These are phyloP conservation scores for Epichloe glyceriae DNA, from an alignment of 2,329 filamentous ascomycete genomes.

Conservation along the genomic window DNA sequence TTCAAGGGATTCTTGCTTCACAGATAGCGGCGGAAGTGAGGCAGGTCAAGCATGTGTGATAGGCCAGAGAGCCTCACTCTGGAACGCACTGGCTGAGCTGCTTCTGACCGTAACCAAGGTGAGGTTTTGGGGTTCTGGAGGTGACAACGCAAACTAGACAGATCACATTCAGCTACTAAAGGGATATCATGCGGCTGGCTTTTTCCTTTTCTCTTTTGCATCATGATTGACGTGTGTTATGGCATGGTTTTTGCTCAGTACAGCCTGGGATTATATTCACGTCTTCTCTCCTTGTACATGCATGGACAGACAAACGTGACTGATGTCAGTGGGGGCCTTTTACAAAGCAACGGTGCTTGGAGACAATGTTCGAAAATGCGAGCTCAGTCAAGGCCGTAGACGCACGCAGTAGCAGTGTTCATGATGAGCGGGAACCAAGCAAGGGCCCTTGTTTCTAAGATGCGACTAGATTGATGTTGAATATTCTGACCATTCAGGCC, in stretches of 20 bases:
- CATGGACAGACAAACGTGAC: background rate
- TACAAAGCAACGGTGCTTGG: background rate
- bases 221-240: slow-evolving; percentile 17
- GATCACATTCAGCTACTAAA: slow-evolving; percentile 23
- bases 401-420: background rate
- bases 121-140: slow-evolving; percentile 14
- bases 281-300: background rate
- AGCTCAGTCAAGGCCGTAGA: background rate
- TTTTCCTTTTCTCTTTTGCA: slow-evolving; percentile 18
- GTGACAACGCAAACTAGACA: slow-evolving; percentile 23
- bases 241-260: slow-evolving; percentile 9
- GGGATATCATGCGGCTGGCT: slow-evolving; percentile 25
- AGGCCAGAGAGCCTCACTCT: background rate
- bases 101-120: slow-evolving; percentile 13
- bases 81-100: slow-evolving; percentile 11
- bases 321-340: background rate
- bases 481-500: too few relatives aligned
- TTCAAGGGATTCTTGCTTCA: slow-evolving; percentile 4
- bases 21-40: background rate
- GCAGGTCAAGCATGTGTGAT: slow-evolving; percentile 2
- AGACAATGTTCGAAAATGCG: background rate
- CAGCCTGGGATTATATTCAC: background rate
- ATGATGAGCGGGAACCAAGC: too few relatives aligned
- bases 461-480: too few relatives aligned
- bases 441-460: too few relatives aligned